phyloP scores from a whole-genome alignment of 352 stramenopile species.

The Globisporangium apiculatum region DNA sequence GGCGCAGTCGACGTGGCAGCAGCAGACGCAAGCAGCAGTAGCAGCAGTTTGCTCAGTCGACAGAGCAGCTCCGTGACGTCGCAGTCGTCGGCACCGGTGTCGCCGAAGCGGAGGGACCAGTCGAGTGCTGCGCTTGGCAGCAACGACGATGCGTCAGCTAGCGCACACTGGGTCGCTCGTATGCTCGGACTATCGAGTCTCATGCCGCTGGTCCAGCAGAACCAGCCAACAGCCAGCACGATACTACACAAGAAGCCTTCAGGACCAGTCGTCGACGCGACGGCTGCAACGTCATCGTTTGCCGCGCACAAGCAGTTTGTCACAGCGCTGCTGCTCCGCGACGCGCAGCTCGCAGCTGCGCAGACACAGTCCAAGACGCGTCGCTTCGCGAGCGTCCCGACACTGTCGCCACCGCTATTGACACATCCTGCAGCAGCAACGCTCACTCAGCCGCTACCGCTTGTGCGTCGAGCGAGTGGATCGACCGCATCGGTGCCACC shows the following conservation, averaged over 20 bases:
- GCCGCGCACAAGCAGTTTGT: slow-evolving; percentile 23
- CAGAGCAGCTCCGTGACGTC: neutral
- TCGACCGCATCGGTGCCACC: too few species aligned
- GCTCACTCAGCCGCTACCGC: neutral
- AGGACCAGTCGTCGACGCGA: neutral
- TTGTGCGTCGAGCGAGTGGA: neutral
- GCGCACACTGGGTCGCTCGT: slow-evolving; percentile 2
- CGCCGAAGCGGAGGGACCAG: slow-evolving; percentile 3
- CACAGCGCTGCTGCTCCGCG: slow-evolving; percentile 23
- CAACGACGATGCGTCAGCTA: neutral
- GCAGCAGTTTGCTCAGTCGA: neutral
- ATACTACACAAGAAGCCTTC: slow-evolving; percentile 8
- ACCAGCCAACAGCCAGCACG: neutral
- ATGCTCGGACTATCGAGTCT: slow-evolving; percentile 2
- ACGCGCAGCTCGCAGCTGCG: slow-evolving; percentile 21
- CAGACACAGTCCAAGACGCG: slow-evolving; percentile 28
- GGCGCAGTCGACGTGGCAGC: neutral
- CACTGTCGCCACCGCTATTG: slow-evolving; percentile 14
- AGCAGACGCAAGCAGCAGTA: neutral
- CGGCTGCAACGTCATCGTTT: slow-evolving; percentile 5
- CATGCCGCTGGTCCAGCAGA: neutral
- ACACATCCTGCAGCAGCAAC: neutral
- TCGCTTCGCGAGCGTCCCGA: slow-evolving; percentile 28
- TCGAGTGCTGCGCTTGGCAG: neutral
- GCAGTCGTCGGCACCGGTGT: neutral